Base-by-base conservation (phyloP, 2,329 filamentous ascomycete genomes). In the Arthroderma sp. region DNA sequence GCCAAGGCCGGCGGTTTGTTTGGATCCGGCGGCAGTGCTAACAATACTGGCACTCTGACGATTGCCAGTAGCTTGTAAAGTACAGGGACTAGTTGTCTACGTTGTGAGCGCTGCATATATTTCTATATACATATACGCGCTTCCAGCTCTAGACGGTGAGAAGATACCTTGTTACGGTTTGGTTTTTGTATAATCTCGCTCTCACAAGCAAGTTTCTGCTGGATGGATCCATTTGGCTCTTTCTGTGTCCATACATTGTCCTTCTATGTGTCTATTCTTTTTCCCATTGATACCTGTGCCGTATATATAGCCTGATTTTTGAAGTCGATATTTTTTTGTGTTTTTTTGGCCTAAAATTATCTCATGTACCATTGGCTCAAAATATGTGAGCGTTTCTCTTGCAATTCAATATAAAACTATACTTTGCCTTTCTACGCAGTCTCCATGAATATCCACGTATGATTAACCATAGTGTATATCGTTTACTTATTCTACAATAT, bases 1-100 rank as follows among this genome's bases (percentile, higher is more conserved):
- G 79, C 88, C n/a, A 79, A 77, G 33, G 51, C 44, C 8, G 44
- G 44, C 7, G 44, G 44, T 13, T 19, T 51, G 15, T 51, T 51
- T 17, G 44, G 44, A 15, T 5, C 23, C 25, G 44, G 44, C 5
- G 44, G 44, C 15, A 51, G 44, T 21, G 25, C 44, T 17, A 51
- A 51, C 8, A 51, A 51, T 17, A 51, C 44, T 17, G 44, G 25
- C 15, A 51, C 44, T 7, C 7, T 33, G 2, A 13, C 33, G 25
- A 51, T 51, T 17, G 44, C 44, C 13, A 51, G 44, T 13, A 51
- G 44, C n/a, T 33, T 51, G 4, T 31, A 28, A 31, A 4, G 28
- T n/a, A 31, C 7, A 33, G n/a, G 6, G 44, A 13, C 28, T n/a
- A 28, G 13, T 31, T n/a, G 2, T 31, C 3, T 4, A 31, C 21